Evolutionary conservation across 495 filamentous ascomycete genomes (phyloP), one percentile per base, ranked within the genome.

Genomic region (Aspergillus taichungensis): DNA sequence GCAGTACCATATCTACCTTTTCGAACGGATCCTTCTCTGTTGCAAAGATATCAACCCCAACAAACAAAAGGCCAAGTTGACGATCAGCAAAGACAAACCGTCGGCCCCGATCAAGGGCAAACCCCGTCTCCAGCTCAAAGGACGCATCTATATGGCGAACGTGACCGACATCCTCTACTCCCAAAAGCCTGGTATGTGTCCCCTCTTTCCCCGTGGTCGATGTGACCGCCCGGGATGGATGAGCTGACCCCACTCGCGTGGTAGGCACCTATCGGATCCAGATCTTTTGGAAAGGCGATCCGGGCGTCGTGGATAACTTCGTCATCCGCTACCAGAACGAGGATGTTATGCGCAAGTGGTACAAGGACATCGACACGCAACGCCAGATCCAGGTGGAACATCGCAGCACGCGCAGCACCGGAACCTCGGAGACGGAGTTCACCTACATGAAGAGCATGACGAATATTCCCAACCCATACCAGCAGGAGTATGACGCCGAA

Each of bases 101-200:
- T 69, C 80, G 37, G 76, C 80, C 44, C 78, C 82, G 61, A 80
- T 77, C 50, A 91, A 85, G 57, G 76, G 79, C 41, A 85, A 86
- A 56, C 77, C 83, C 30, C 90, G 85, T 60, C 71, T 98, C 39
- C 89, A 95, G 60, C 75, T 98, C 30, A 98, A 97, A 67, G 92
- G 92, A 18, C 80, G 92, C 13, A 98, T 98, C 55, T 97, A 97
- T 66, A 96, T 98, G 91, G 89, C 91, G 44, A 98, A 98, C 59
- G 91, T 98, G 36, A 98, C 92, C 6, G 89, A 97, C 56, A 84
- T 94, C 18, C 69, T 95, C 5, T 87, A 84, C 12, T 68, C 89
- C 30, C 76, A 79, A 43, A 94, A 87, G 61, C 83, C 84, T 57
- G 90, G 90, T 95, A 81, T 55, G 66, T n/a, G n/a, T n/a, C n/a